phyloP scores from a whole-genome alignment of 2,329 filamentous ascomycete species.

The Exophiala xenobiotica region DNA sequence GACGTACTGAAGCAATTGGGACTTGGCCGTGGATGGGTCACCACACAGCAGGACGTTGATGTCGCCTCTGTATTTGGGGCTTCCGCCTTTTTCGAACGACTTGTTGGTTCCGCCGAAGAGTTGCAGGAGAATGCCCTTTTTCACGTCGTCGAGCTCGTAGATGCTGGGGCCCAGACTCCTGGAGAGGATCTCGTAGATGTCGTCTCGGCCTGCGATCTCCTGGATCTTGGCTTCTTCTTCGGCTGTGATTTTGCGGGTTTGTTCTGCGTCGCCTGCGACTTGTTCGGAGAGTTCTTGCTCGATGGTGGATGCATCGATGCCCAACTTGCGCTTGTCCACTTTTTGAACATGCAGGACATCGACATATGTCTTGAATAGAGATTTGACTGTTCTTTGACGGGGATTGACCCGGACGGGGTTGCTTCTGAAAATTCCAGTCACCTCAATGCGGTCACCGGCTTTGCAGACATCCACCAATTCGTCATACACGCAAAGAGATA shows the following conservation, averaged over 20 bases:
- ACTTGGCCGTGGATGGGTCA: slow-evolving; percentile 95
- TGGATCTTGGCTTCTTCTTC: slow-evolving; percentile 91
- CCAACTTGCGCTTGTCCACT: slow-evolving; percentile 90
- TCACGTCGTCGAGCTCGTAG: slow-evolving; percentile 97
- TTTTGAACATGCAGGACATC: slow-evolving; percentile 96
- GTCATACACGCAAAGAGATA: slow-evolving; percentile 94
- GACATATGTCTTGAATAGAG: slow-evolving; percentile 96
- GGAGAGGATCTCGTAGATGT: slow-evolving; percentile 90
- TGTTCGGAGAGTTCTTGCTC: slow-evolving; percentile 77
- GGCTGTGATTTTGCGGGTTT: slow-evolving; percentile 76
- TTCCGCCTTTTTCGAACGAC: slow-evolving; percentile 92
- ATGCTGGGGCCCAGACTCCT: slow-evolving; percentile 91
- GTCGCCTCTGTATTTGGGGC: slow-evolving; percentile 91
- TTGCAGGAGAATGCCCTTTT: slow-evolving; percentile 95
- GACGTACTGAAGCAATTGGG: slow-evolving; percentile 88
- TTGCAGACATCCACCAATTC: slow-evolving; percentile 98
- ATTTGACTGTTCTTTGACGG: slow-evolving; percentile 86
- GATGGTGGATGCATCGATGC: slow-evolving; percentile 84
- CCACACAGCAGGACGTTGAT: slow-evolving; percentile 97
- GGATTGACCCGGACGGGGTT: slow-evolving; percentile 93
- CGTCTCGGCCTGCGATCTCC: slow-evolving; percentile 71
- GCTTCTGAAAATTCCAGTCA: slow-evolving; percentile 95
- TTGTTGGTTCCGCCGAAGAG: slow-evolving; percentile 98
- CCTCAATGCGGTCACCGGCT: slow-evolving; percentile 90
- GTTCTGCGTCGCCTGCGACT: slow-evolving; percentile 70